Evolutionary conservation across 106 monocot species (phyloP).

Genomic region (Acanthochlamys bracteata): DNA sequence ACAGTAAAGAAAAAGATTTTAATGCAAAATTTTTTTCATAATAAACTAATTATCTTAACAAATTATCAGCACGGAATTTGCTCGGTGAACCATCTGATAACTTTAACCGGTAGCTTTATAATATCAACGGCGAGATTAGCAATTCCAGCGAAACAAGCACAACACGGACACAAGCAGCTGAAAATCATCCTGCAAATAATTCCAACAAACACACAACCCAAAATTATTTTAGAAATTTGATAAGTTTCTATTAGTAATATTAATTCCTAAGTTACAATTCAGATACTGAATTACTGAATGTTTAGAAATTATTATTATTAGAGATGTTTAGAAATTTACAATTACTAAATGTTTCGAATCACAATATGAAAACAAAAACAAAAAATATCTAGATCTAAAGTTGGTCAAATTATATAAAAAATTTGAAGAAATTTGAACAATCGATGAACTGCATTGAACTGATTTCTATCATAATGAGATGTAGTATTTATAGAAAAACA

Average conservation of each 20-base stretch:
- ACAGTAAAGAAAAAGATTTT: too few species aligned
- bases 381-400: not conserved
- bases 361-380: not conserved
- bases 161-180: constrained; percentile 73
- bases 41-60: not conserved
- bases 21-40: too few species aligned
- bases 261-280: too few species aligned
- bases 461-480: too few species aligned
- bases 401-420: not conserved
- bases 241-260: too few species aligned
- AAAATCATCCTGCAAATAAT: constrained; percentile 48
- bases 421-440: not conserved
- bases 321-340: too few species aligned
- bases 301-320: too few species aligned
- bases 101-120: constrained; percentile 59
- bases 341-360: not conserved
- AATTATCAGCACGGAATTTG: constrained; percentile 50
- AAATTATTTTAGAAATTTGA: too few species aligned
- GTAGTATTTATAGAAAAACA: too few species aligned
- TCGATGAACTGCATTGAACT: too few species aligned
- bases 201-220: too few species aligned
- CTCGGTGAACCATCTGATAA: constrained; percentile 48
- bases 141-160: constrained; percentile 40
- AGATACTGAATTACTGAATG: too few species aligned
- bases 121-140: constrained; percentile 52